These are phyloP conservation scores for Colletotrichum melonis DNA, from an alignment of 2,329 filamentous ascomycete species.

Conservation along the genomic window DNA sequence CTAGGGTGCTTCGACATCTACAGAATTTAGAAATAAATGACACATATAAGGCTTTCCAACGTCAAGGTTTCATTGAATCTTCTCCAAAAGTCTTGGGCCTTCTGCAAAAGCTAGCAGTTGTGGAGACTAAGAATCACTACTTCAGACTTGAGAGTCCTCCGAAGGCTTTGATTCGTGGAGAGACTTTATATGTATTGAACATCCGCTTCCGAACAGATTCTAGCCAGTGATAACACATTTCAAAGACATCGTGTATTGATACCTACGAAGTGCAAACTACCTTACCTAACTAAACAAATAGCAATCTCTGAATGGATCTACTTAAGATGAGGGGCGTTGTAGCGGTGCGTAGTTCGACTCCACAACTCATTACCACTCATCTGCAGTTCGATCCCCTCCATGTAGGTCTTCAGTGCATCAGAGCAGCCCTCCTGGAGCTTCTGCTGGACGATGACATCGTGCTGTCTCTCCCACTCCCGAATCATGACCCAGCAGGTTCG, in stretches of 20 bases:
- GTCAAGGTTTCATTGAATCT: no score
- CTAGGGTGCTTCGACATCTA: no score
- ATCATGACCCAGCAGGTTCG: slow-evolving; percentile 30
- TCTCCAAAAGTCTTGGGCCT: no score
- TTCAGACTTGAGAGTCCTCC: background rate
- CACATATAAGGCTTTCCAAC: no score
- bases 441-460: slow-evolving; percentile 2
- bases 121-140: no score
- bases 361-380: slow-evolving; percentile 32
- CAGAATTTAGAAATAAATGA: no score
- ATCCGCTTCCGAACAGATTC: no score
- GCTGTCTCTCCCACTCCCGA: slow-evolving; percentile 29
- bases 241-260: no score
- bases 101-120: no score
- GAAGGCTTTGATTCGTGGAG: background rate
- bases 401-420: slow-evolving; percentile 6
- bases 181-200: background rate
- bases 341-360: slow-evolving; percentile 31
- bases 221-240: no score
- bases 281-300: background rate
- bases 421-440: background rate
- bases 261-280: no score
- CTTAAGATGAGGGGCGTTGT: background rate
- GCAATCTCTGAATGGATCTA: background rate
- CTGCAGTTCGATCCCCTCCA: slow-evolving; percentile 28